Percentiles rank a stretch among this genome's conserved stretches.
phyloP scores from a whole-genome alignment of 768 basidiomycete genomes.

The Boletellus sp. region DNA sequence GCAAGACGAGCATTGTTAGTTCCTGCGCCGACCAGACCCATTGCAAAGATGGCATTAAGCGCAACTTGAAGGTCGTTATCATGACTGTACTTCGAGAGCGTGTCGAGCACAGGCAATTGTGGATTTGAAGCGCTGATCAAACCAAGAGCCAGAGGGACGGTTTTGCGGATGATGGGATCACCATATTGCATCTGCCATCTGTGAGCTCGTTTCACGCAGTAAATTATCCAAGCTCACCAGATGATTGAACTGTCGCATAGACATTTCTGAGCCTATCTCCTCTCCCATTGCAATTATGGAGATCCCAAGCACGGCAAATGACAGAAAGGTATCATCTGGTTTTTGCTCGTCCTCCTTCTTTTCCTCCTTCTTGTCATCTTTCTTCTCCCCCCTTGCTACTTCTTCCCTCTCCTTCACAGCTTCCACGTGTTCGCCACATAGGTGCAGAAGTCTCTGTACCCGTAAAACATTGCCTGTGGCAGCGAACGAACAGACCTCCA shows the following conservation, averaged over 20 bases:
- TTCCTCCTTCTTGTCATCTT: conserved; percentile 57
- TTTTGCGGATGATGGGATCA: conserved; percentile 86
- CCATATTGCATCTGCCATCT: conserved; percentile 93
- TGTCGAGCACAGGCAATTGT: conserved; percentile 90
- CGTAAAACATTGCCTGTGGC: conserved; percentile 95
- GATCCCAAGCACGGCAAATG: conserved; percentile 91
- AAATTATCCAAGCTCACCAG: conserved; percentile 51
- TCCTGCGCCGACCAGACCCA: conserved; percentile 97
- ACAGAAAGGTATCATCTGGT: conserved; percentile 79
- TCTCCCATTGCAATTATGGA: conserved; percentile 97
- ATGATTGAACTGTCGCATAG: conserved; percentile 95
- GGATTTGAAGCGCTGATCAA: conserved; percentile 96
- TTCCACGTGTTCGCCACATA: conserved; percentile 89
- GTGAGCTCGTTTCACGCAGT: conserved; percentile 12
- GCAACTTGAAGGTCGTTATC: conserved; percentile 98
- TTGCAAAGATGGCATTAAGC: conserved; percentile 95
- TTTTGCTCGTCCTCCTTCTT: conserved; percentile 54
- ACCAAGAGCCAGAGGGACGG: conserved; percentile 92
- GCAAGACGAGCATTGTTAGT: conserved; percentile 98
- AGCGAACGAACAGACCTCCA: conserved; percentile 91
- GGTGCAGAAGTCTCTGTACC: conserved; percentile 86
- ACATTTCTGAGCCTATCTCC: conserved; percentile 97
- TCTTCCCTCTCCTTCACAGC: conserved; percentile 36
- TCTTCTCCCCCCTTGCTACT: conserved; percentile 36
- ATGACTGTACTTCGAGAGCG: conserved; percentile 97